Conservation (phyloP, 2,329 filamentous ascomycete species). For the Aureobasidium melanogenum region DNA sequence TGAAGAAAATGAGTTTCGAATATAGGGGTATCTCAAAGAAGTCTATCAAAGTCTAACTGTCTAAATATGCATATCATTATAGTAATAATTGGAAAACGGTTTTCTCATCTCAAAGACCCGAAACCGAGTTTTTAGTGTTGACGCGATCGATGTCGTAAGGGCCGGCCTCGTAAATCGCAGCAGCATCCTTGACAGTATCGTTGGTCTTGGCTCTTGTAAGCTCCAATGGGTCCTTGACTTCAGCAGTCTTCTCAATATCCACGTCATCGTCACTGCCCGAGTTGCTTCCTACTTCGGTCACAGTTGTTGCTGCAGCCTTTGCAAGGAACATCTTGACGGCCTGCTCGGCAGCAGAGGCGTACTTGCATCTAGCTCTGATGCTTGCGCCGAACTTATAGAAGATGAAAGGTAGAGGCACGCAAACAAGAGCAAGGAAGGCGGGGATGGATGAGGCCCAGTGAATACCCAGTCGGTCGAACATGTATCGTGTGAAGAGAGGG, state of each 20-base stretch:
- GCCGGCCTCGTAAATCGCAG: neutral
- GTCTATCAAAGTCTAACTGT: neutral
- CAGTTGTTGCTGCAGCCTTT: neutral
- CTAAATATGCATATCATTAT: neutral
- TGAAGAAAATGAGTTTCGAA: neutral
- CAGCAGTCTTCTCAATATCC: neutral
- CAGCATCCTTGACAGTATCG: neutral
- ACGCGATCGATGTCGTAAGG: constrained; percentile 6
- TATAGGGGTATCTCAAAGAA: neutral
- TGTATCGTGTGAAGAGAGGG: constrained; percentile 24
- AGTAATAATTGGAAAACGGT: neutral
- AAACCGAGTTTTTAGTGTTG: constrained; percentile 1
- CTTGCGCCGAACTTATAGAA: constrained; percentile 37
- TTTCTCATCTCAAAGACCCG: neutral
- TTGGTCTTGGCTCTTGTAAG: neutral
- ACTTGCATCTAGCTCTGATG: constrained; percentile 30
- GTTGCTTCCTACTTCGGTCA: neutral
- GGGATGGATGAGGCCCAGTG: constrained; percentile 26
- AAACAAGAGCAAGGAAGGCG: constrained; percentile 24
- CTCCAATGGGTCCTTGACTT: neutral
- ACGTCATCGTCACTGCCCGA: neutral
- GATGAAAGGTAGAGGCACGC: constrained; percentile 22
- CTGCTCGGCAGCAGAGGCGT: neutral
- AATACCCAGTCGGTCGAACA: constrained; percentile 28
- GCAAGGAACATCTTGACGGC: neutral